A percentile compares a stretch with the other conserved stretches of the same genome.
Conservation (phyloP, 306 rosid genomes). For the Comarum palustre region DNA sequence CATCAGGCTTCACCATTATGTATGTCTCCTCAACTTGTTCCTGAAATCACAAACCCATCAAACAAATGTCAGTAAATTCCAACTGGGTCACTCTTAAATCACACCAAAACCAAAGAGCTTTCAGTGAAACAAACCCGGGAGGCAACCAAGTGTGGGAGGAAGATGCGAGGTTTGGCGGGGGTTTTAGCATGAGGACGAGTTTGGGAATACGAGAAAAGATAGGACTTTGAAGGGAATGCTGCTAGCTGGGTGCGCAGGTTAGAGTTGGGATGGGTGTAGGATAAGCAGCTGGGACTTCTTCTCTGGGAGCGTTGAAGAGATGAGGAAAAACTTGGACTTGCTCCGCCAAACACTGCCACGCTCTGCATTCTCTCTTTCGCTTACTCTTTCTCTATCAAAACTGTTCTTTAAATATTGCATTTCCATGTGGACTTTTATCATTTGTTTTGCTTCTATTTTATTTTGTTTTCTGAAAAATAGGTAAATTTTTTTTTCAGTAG, state of each 20-base stretch:
- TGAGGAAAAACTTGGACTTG: conserved; percentile 40
- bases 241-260: conserved; percentile 41
- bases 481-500: neutral
- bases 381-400: neutral
- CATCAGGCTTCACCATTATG: conserved; percentile 97
- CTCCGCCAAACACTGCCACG: conserved; percentile 53
- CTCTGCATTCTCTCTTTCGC: conserved; percentile 38
- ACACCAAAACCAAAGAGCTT: neutral
- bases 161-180: conserved; percentile 48
- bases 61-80: conserved; percentile 13
- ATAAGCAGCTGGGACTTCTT: conserved; percentile 22
- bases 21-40: conserved; percentile 84
- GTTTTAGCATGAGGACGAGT: conserved; percentile 42
- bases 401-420: neutral
- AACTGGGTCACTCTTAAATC: neutral
- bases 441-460: neutral
- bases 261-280: conserved; percentile 23
- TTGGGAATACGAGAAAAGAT: conserved; percentile 46
- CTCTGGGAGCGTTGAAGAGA: conserved; percentile 35
- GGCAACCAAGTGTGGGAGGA: conserved; percentile 80
- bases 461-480: neutral
- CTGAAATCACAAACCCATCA: conserved; percentile 37
- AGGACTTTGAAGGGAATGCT: conserved; percentile 64
- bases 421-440: neutral
- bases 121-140: conserved; percentile 50